Percentiles rank a stretch among this genome's conserved stretches.
Evolutionary conservation across 345 rosid genomes (phyloP).

Genomic region (Populus davidiana): DNA sequence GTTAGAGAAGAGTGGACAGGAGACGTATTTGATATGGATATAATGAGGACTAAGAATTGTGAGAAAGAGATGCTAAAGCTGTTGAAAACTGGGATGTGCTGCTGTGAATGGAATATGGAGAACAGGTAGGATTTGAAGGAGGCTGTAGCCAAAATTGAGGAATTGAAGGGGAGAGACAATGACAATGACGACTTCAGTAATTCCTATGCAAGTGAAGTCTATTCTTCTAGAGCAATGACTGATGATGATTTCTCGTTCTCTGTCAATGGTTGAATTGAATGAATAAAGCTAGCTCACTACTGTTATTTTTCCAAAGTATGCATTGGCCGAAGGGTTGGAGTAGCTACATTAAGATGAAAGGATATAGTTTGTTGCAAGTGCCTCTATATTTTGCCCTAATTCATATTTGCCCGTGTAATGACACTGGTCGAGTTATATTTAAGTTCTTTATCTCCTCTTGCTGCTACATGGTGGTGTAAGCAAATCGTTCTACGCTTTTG

Average conservation of each 20-base stretch:
- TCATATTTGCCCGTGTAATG: neutral
- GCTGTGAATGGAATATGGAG: constrained; percentile 74
- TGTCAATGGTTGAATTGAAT: constrained; percentile 13
- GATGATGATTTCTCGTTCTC: constrained; percentile 61
- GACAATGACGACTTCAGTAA: constrained; percentile 48
- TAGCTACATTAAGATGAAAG: neutral
- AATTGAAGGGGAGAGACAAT: constrained; percentile 47
- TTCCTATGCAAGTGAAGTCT: constrained; percentile 54
- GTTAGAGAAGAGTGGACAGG: constrained; percentile 79
- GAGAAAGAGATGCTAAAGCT: constrained; percentile 78
- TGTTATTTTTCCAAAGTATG: neutral
- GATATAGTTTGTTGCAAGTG: neutral
- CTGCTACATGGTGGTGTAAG: neutral
- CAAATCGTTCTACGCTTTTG: neutral
- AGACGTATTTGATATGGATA: constrained; percentile 79
- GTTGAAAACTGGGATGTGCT: constrained; percentile 77
- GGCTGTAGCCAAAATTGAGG: constrained; percentile 53
- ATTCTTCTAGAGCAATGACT: constrained; percentile 55
- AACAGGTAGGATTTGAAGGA: constrained; percentile 65
- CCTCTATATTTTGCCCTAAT: neutral
- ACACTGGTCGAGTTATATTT: neutral
- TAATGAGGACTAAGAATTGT: constrained; percentile 52
- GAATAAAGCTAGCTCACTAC: neutral
- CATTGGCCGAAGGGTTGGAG: neutral
- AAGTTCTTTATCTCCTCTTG: neutral